Base-by-base conservation (phyloP, 495 filamentous ascomycete genomes). In the Aspergillus mulundensis region DNA sequence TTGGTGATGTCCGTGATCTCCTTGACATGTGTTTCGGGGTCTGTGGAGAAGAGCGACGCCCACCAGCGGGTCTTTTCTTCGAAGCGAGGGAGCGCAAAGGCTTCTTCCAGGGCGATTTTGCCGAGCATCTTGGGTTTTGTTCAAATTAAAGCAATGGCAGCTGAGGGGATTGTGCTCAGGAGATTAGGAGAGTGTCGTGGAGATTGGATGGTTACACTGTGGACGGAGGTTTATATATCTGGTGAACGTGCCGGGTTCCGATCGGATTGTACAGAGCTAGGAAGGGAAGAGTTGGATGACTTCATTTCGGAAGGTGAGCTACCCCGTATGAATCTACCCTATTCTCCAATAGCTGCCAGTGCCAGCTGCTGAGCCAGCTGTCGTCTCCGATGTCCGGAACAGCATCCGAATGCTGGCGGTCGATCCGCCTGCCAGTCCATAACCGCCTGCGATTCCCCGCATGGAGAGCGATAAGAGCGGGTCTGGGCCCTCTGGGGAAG, bases 91-190 rank as follows among this genome's bases (percentile, higher is more conserved):
- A 81, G 69, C 45, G 71, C 73, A 41, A 76, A 81, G 45, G 76
- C 76, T 66, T 81, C 78, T 63, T 81, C 78, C 20, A 81, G 72
- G 14, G 75, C 73, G 52, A 81, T 73, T 50, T 81, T 81, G 45
- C 76, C 76, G 19, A 78, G 67, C 78, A 81, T 81, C 21, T 48
- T 76, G 57, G 15, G 36, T 36, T 12, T 8, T 23, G 12, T 57
- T 38, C 40, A 5, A 7, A 7, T 5, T 32, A 36, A 20, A n/a
- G n/a, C n/a, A n/a, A n/a, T n/a, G n/a, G n/a, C n/a, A n/a, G n/a
- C n/a, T n/a, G n/a, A n/a, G n/a, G n/a, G n/a, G n/a, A n/a, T n/a
- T n/a, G n/a, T n/a, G n/a, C n/a, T n/a, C n/a, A n/a, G n/a, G n/a
- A n/a, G n/a, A n/a, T n/a, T 11, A 21, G 10, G 16, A 48, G 12